Evolutionary conservation across 768 basidiomycete species (phyloP).

Genomic region (Boletus subparvulus): DNA sequence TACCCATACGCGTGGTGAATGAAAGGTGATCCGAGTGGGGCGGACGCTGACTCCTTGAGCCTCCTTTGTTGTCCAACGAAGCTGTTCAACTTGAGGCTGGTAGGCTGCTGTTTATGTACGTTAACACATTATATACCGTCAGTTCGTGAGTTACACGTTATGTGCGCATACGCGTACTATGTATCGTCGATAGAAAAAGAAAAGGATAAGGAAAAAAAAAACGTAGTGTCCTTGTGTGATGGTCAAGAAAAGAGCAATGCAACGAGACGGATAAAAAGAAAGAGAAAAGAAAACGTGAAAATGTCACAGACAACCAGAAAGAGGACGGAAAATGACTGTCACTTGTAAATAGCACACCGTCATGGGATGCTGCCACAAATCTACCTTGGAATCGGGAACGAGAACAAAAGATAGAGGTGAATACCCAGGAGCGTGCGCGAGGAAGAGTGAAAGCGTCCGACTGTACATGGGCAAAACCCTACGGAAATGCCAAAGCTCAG

Average conservation of each 20-base stretch:
- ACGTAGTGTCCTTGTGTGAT: slow-evolving; percentile 8
- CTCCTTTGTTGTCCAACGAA: too few species aligned
- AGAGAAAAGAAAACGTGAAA: background rate
- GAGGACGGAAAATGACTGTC: background rate
- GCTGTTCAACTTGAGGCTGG: too few species aligned
- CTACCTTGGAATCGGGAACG: background rate
- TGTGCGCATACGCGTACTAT: slow-evolving; percentile 18
- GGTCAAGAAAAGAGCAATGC: slow-evolving; percentile 10
- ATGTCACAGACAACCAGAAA: background rate
- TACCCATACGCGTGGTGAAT: too few species aligned
- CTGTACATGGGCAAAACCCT: background rate
- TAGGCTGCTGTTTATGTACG: background rate
- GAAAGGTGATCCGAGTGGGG: too few species aligned
- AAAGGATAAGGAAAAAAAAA: background rate
- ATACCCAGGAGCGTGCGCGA: background rate
- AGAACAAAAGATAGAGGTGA: background rate
- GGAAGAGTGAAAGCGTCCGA: background rate
- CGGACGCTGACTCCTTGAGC: too few species aligned
- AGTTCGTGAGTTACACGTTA: slow-evolving; percentile 23
- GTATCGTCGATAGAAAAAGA: slow-evolving; percentile 1
- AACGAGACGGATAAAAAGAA: background rate
- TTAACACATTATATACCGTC: slow-evolving; percentile 21
- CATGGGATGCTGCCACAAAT: slow-evolving; percentile 14
- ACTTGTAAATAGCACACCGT: slow-evolving; percentile 1
- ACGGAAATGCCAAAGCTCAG: slow-evolving; percentile 1